These are phyloP conservation scores for Magnolia kwangsiensis DNA, from an alignment of 164 flowering plant species.

Conservation along the genomic window DNA sequence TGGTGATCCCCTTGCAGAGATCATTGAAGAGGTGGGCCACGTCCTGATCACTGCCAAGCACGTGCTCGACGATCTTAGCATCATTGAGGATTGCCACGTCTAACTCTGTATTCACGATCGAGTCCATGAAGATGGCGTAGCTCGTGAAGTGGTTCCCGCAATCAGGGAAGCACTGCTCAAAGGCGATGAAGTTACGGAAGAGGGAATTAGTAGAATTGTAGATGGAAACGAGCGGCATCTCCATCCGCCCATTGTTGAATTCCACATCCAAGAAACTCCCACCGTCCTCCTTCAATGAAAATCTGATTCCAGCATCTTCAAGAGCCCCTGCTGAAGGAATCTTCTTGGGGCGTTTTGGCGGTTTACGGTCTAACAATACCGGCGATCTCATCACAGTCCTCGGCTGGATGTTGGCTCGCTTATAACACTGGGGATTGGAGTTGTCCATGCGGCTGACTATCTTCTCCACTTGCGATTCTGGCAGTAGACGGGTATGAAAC, in stretches of 20 bases:
- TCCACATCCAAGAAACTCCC: constrained; percentile 1
- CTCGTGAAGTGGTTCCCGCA: constrained; percentile 4
- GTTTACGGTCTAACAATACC: neutral
- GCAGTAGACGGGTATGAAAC: neutral
- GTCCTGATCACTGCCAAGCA: neutral
- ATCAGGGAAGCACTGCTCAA: neutral
- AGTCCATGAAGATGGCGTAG: constrained; percentile 12
- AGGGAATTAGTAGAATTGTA: neutral
- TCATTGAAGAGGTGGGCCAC: constrained; percentile 9
- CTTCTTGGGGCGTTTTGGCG: neutral
- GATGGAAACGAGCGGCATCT: neutral
- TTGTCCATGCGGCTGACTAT: too few relatives aligned
- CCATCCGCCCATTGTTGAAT: neutral
- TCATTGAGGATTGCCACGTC: neutral
- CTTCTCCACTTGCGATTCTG: neutral
- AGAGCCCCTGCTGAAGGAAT: neutral
- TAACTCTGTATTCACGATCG: neutral
- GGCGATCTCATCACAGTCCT: neutral
- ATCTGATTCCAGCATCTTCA: neutral
- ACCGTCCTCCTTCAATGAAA: neutral
- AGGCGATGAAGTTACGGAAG: constrained; percentile 7
- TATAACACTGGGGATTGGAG: too few relatives aligned
- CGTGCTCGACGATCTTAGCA: neutral
- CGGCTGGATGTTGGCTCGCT: neutral
- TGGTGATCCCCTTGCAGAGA: neutral